A percentile compares a stretch with the other conserved stretches of the same genome.
Evolutionary conservation across 352 stramenopile species (phyloP).

Genomic region (Phytophthora hibernalis): DNA sequence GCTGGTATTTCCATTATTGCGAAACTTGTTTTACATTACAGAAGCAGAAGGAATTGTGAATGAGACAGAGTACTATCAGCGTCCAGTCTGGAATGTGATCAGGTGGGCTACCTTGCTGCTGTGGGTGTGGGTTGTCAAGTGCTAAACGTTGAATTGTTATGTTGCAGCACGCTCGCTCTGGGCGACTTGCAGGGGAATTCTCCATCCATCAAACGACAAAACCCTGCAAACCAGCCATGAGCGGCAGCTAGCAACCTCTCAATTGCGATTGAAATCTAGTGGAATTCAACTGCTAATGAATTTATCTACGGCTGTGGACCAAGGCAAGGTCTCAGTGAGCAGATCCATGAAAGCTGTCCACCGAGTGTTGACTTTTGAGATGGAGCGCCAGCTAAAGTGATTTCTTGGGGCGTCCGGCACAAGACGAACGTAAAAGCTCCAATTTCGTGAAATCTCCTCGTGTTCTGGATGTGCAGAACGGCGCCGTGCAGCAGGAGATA

Average conservation of each 20-base stretch:
- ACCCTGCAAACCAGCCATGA: slow-evolving; percentile 2
- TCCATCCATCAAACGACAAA: slow-evolving; percentile 38
- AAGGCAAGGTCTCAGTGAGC: slow-evolving; percentile 59
- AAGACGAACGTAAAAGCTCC: too few relatives aligned
- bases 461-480: slow-evolving; percentile 44
- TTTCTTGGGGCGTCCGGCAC: slow-evolving; percentile 66
- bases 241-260: slow-evolving; percentile 53
- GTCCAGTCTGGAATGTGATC: slow-evolving; percentile 72
- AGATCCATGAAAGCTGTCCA: slow-evolving; percentile 64
- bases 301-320: slow-evolving; percentile 49
- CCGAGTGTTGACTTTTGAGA: slow-evolving; percentile 67
- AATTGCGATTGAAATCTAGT: slow-evolving; percentile 66
- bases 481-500: slow-evolving; percentile 1
- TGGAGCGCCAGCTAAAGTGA: slow-evolving; percentile 54
- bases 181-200: slow-evolving; percentile 56
- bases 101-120: slow-evolving; percentile 18
- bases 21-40: slow-evolving; percentile 79
- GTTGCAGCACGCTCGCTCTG: slow-evolving; percentile 51
- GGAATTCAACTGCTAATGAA: slow-evolving; percentile 85
- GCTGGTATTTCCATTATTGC: slow-evolving; percentile 68
- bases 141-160: slow-evolving; percentile 6
- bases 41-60: slow-evolving; percentile 73
- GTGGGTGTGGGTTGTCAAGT: background rate
- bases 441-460: slow-evolving; percentile 45
- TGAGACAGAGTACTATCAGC: slow-evolving; percentile 73